Percentiles rank a stretch among this genome's conserved stretches.
Conservation (phyloP, 106 monocot species). For the Dendrobium officinale region DNA sequence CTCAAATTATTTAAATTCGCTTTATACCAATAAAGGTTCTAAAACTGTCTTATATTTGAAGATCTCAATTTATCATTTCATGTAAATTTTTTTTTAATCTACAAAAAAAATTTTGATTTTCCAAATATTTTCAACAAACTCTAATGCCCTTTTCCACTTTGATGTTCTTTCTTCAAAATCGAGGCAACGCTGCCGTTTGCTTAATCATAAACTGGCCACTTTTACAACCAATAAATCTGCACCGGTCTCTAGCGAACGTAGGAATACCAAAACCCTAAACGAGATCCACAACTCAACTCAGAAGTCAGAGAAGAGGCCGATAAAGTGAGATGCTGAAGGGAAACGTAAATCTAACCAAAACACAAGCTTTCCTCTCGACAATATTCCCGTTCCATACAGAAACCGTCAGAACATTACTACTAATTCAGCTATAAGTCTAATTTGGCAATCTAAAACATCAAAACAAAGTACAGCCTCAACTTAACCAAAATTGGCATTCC, state of each 20-base stretch:
- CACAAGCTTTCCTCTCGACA: neutral
- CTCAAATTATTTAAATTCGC: no score
- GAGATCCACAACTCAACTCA: neutral
- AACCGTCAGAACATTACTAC: neutral
- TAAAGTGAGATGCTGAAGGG: neutral
- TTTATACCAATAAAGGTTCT: no score
- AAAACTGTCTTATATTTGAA: neutral
- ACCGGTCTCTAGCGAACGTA: neutral
- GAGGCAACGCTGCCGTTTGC: neutral
- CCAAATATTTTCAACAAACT: neutral
- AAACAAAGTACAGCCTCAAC: neutral
- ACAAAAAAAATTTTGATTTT: neutral
- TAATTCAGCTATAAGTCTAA: neutral
- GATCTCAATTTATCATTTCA: neutral
- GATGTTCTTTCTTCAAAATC: neutral
- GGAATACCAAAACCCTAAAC: neutral
- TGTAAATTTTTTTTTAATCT: neutral
- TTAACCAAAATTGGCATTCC: neutral
- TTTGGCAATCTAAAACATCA: neutral
- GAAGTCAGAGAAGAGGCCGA: neutral
- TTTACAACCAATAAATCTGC: neutral
- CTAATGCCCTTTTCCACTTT: neutral
- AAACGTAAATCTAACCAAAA: neutral
- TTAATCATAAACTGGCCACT: neutral
- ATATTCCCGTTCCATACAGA: neutral